Conservation (phyloP, 2,329 filamentous ascomycete species). For the Fusarium sp. region DNA sequence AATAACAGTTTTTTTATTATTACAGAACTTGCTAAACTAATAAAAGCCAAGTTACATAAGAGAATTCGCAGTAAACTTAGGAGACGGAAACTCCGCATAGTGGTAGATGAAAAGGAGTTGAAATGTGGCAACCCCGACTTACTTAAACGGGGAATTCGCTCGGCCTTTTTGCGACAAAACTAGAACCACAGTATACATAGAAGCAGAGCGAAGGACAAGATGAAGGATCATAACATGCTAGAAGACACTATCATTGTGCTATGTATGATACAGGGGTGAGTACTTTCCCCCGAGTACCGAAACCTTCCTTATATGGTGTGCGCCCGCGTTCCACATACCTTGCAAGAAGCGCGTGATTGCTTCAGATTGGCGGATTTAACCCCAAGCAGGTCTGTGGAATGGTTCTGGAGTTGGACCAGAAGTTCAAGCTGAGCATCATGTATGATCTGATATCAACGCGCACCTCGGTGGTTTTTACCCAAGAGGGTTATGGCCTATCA, state of each 20-base stretch:
- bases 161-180: not conserved
- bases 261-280: not conserved
- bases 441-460: conserved; percentile 1
- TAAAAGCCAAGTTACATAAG: not conserved
- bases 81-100: not conserved
- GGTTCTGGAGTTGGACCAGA: not conserved
- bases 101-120: not conserved
- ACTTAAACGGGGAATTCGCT: not conserved
- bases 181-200: not conserved
- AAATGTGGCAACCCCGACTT: not conserved
- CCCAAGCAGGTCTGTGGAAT: conserved; percentile 3
- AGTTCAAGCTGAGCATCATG: not conserved
- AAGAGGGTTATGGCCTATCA: not conserved
- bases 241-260: not conserved
- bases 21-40: not conserved
- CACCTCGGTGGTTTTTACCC: not conserved
- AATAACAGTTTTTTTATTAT: not conserved
- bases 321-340: conserved; percentile 8
- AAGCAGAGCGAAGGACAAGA: not conserved
- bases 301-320: conserved; percentile 7
- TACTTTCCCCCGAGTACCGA: not conserved
- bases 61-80: not conserved
- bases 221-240: not conserved
- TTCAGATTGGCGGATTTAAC: conserved; percentile 19
- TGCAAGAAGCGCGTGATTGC: conserved; percentile 15